Conservation (phyloP, 495 filamentous ascomycete genomes). For the Jackrogersella minutella region DNA sequence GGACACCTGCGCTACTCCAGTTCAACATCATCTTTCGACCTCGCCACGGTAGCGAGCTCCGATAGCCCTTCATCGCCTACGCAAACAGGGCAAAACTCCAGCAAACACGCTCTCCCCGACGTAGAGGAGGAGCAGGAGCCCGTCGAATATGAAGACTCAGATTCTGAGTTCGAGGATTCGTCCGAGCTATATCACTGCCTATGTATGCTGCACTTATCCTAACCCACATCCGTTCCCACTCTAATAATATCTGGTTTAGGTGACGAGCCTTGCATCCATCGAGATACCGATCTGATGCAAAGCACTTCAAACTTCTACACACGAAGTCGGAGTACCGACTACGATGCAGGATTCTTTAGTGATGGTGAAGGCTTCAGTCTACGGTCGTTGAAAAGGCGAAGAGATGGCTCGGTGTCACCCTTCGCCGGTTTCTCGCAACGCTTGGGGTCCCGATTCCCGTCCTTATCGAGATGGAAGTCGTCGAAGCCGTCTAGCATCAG, state of each 20-base stretch:
- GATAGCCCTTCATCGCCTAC: slow-evolving; percentile 57
- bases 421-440: slow-evolving; percentile 70
- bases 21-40: slow-evolving; percentile 60
- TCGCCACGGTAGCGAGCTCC: slow-evolving; percentile 45
- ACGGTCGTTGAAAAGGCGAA: slow-evolving; percentile 58
- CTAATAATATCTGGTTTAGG: slow-evolving; percentile 44
- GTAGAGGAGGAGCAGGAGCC: slow-evolving; percentile 65
- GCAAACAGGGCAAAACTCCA: slow-evolving; percentile 48
- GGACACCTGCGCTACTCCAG: slow-evolving; percentile 64
- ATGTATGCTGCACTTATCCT: slow-evolving; percentile 51
- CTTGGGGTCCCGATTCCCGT: slow-evolving; percentile 75
- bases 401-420: slow-evolving; percentile 70
- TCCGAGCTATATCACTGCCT: slow-evolving; percentile 60
- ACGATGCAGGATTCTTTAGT: slow-evolving; percentile 67
- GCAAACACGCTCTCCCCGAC: slow-evolving; percentile 61
- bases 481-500: slow-evolving; percentile 59
- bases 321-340: slow-evolving; percentile 53
- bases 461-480: slow-evolving; percentile 71
- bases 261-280: slow-evolving; percentile 54
- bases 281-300: slow-evolving; percentile 49
- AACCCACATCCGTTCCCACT: neutral
- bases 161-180: slow-evolving; percentile 47
- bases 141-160: slow-evolving; percentile 63
- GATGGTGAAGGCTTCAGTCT: slow-evolving; percentile 64
- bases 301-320: slow-evolving; percentile 49